phyloP scores from a whole-genome alignment of 495 filamentous ascomycete genomes.

The Chlorociboria aeruginascens region DNA sequence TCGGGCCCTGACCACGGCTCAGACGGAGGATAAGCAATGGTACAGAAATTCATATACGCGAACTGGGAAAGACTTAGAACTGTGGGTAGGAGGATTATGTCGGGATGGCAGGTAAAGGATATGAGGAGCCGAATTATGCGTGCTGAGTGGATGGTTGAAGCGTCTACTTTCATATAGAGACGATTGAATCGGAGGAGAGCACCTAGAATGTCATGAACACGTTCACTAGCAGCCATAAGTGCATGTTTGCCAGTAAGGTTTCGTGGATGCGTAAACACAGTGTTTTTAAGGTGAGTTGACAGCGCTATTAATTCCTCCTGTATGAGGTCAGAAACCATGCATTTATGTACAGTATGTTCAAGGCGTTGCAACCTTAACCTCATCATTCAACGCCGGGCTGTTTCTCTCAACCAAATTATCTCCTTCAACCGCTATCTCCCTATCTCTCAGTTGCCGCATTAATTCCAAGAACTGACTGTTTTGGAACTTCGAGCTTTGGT shows the following conservation, averaged over 20 bases:
- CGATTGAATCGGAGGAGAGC: neutral
- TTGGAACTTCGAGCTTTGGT: constrained; percentile 61
- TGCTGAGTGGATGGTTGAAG: neutral
- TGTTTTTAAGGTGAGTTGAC: neutral
- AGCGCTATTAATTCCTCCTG: neutral
- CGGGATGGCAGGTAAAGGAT: too few relatives aligned
- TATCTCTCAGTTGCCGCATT: constrained; percentile 36
- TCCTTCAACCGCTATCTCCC: constrained; percentile 14
- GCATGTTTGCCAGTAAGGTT: neutral
- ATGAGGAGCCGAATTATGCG: too few relatives aligned
- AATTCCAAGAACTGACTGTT: constrained; percentile 66
- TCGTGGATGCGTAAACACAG: neutral
- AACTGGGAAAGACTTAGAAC: too few relatives aligned
- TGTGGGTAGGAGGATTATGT: too few relatives aligned
- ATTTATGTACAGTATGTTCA: neutral
- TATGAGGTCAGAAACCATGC: neutral
- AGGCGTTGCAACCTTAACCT: constrained; percentile 3
- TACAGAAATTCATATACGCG: too few relatives aligned
- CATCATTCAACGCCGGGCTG: neutral
- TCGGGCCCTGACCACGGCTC: too few relatives aligned
- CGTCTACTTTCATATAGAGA: neutral
- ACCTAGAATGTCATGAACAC: neutral
- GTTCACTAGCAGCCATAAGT: neutral
- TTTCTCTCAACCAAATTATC: constrained; percentile 12
- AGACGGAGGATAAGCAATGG: too few relatives aligned